Evolutionary conservation across 805 yeast genomes (phyloP), one percentile per base, ranked within the genome.

Genomic region (Blastobotrys terrestris): DNA sequence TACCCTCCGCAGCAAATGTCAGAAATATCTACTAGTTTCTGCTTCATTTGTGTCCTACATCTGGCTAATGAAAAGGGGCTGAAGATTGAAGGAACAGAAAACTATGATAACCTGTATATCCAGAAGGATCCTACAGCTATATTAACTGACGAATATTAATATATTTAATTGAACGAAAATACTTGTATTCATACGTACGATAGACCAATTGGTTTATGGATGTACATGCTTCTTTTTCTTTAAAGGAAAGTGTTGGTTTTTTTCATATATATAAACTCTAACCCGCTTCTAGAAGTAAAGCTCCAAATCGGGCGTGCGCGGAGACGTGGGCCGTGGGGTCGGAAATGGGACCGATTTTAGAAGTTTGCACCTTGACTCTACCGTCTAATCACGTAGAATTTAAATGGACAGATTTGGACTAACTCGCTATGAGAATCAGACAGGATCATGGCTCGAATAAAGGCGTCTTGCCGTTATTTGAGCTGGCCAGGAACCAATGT

Each of bases 11-110:
- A 79, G 47, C 77, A 81, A 46, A 71, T 75, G 58, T 77, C 76
- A 48, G 95, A 89, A 50, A 68, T 90, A 5, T 85, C 95, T 0
- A 88, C 96, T 0, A 84, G 95, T 67, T 86, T 86, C 66, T 86
- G 87, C 62, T 89, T 89, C 61, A 87, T 89, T 53, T 86, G 95
- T 60, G 69, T 88, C 61, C 69, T 89, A 39, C 97, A 89, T 69
- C 72, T 89, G 58, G 95, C 96, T 13, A 89, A 90, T 64, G 97
- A 89, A 65, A 83, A 86, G 62, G 92, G 91, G 0, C 71, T 89
- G 31, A 63, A 71, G 4, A 76, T 89, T 5, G 71, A 73, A 15
- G 77, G 79, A 55, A 77, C 71, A 7, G 77, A 71, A 4, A 64
- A 67, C 19, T 70, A 64, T 39, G 59, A 55, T 31, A 74, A 72